Evolutionary conservation across 331 rosid genomes (phyloP).

Genomic region (Spiraea crenata): DNA sequence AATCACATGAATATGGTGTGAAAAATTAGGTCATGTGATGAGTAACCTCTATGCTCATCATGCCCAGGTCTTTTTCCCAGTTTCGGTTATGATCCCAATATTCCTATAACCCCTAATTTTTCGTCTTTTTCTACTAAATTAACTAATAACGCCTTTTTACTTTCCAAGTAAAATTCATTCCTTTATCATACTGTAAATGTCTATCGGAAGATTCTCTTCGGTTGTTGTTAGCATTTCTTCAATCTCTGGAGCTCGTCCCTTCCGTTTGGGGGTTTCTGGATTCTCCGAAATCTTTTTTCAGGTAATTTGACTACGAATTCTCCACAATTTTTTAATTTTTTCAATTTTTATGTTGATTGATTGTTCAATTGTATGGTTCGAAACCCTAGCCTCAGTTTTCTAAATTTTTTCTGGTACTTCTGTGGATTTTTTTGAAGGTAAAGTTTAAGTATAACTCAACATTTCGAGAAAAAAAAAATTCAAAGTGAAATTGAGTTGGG

Average conservation of each 20-base stretch:
- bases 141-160: too few relatives aligned
- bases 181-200: too few relatives aligned
- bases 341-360: slow-evolving; percentile 4
- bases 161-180: too few relatives aligned
- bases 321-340: slow-evolving; percentile 3
- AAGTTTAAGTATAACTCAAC: neutral
- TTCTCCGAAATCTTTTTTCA: slow-evolving; percentile 8
- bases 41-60: too few relatives aligned
- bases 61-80: too few relatives aligned
- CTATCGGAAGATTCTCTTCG: too few relatives aligned
- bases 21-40: too few relatives aligned
- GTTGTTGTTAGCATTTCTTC: slow-evolving; percentile 19
- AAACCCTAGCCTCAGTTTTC: slow-evolving; percentile 19
- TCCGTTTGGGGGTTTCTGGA: slow-evolving; percentile 23
- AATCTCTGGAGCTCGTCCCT: slow-evolving; percentile 17
- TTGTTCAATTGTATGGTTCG: slow-evolving; percentile 3
- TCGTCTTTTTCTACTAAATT: too few relatives aligned
- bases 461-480: neutral
- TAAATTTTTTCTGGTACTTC: neutral
- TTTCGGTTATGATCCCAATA: too few relatives aligned
- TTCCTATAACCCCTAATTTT: neutral
- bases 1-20: too few relatives aligned
- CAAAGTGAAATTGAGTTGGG: neutral
- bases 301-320: slow-evolving; percentile 24
- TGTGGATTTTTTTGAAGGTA: neutral